These are phyloP conservation scores for Marvania coccoides DNA, from an alignment of 139 green algal species.

Conservation along the genomic window DNA sequence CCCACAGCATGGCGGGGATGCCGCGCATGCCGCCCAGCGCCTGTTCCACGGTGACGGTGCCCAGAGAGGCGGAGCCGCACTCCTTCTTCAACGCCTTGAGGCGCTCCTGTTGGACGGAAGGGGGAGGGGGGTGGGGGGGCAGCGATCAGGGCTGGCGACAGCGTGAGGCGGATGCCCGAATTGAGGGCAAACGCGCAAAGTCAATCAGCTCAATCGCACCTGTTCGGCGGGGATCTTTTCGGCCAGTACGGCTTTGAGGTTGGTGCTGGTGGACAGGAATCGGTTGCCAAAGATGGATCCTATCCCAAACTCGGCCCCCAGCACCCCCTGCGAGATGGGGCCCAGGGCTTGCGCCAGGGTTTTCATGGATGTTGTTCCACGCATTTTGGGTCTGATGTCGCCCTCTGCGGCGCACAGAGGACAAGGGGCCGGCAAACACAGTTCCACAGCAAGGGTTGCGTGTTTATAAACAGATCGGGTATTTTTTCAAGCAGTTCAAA, in stretches of 20 bases:
- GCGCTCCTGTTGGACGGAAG: slow-evolving; percentile 51
- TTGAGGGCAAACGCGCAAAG: not conserved
- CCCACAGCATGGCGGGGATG: slow-evolving; percentile 94
- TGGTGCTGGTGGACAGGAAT: slow-evolving; percentile 8
- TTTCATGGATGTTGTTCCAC: too few species aligned
- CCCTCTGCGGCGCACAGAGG: too few species aligned
- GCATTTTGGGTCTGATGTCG: too few species aligned
- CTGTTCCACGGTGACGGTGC: slow-evolving; percentile 82
- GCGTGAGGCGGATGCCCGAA: not conserved
- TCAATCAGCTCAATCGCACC: slow-evolving; percentile 25
- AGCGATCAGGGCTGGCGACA: not conserved
- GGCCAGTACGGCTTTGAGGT: slow-evolving; percentile 46
- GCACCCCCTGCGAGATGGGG: too few species aligned
- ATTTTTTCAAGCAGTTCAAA: too few species aligned
- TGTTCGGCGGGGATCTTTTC: slow-evolving; percentile 66
- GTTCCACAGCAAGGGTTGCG: too few species aligned
- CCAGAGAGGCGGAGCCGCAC: slow-evolving; percentile 64
- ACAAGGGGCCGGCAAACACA: too few species aligned
- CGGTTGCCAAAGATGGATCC: too few species aligned
- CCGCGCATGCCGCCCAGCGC: slow-evolving; percentile 94
- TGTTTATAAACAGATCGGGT: too few species aligned
- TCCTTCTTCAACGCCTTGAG: slow-evolving; percentile 80
- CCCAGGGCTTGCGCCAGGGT: too few species aligned
- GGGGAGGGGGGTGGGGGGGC: not conserved
- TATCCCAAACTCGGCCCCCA: too few species aligned